phyloP scores from a whole-genome alignment of 2,329 filamentous ascomycete species.

The Fusarium brevicatenulatum region DNA sequence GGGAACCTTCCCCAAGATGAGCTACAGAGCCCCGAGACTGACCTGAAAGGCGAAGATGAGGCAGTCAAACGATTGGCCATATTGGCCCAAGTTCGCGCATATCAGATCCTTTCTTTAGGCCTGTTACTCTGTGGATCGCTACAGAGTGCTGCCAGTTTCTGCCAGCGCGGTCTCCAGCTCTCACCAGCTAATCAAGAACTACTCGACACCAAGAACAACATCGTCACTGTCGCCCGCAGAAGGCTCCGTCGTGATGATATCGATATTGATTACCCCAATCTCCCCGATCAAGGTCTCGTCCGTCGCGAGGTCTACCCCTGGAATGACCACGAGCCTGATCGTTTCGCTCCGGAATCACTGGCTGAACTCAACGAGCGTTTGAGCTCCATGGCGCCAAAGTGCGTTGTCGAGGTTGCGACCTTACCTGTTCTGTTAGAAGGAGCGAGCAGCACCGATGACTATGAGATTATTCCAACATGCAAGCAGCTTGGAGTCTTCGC shows the following conservation, averaged over 20 bases:
- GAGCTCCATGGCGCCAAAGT: slow-evolving; percentile 77
- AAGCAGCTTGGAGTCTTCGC: slow-evolving; percentile 92
- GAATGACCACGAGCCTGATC: slow-evolving; percentile 75
- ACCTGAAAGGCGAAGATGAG: slow-evolving; percentile 48
- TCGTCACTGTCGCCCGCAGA: slow-evolving; percentile 62
- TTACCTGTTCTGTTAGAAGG: slow-evolving; percentile 76
- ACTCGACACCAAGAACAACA: slow-evolving; percentile 61
- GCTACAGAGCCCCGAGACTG: slow-evolving; percentile 47
- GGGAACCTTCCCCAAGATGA: slow-evolving; percentile 54
- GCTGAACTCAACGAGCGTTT: slow-evolving; percentile 77
- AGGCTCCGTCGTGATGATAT: slow-evolving; percentile 59
- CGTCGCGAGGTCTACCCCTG: slow-evolving; percentile 77
- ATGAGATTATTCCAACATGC: slow-evolving; percentile 66
- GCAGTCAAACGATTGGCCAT: slow-evolving; percentile 55
- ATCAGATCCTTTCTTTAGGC: slow-evolving; percentile 66
- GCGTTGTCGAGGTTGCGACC: slow-evolving; percentile 79
- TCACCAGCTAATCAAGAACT: slow-evolving; percentile 68
- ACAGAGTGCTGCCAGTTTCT: slow-evolving; percentile 74
- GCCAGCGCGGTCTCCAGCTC: slow-evolving; percentile 66
- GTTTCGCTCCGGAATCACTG: slow-evolving; percentile 75
- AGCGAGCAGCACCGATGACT: slow-evolving; percentile 60
- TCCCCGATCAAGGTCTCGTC: slow-evolving; percentile 76
- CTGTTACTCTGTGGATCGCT: slow-evolving; percentile 74
- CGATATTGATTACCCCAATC: slow-evolving; percentile 57
- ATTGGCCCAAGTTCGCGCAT: slow-evolving; percentile 66